These are phyloP conservation scores for Mycosarcoma mackinlayi DNA, from an alignment of 1,284 basidiomycete species.

Conservation along the genomic window DNA sequence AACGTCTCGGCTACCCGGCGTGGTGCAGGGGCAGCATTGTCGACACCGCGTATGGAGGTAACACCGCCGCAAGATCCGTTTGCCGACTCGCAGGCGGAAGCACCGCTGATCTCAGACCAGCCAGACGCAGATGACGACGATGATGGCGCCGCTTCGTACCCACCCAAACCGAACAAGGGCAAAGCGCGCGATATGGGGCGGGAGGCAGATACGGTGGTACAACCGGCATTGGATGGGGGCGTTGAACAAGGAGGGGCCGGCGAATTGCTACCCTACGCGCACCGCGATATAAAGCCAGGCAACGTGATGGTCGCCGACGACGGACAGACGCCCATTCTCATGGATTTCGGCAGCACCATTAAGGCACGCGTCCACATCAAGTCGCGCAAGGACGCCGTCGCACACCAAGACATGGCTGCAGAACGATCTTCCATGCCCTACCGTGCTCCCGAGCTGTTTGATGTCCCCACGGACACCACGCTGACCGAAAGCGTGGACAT, in stretches of 20 bases:
- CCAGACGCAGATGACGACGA: constrained; percentile 70
- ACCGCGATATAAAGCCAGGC: constrained; percentile 93
- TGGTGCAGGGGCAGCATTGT: constrained; percentile 7
- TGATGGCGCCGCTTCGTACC: constrained; percentile 63
- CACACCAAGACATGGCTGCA: constrained; percentile 66
- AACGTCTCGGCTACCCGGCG: constrained; percentile 33
- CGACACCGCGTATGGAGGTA: constrained; percentile 34
- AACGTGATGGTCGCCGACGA: constrained; percentile 97
- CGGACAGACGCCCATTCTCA: constrained; percentile 80
- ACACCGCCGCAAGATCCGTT: constrained; percentile 45
- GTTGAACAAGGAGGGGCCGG: constrained; percentile 64
- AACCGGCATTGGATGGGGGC: constrained; percentile 70
- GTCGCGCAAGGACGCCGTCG: constrained; percentile 80
- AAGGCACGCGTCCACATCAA: constrained; percentile 82
- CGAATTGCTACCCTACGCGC: constrained; percentile 82
- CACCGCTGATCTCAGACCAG: constrained; percentile 47
- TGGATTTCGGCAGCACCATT: constrained; percentile 95
- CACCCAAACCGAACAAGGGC: constrained; percentile 51
- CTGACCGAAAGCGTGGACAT: constrained; percentile 67
- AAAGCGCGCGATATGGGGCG: constrained; percentile 30
- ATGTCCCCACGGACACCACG: constrained; percentile 65
- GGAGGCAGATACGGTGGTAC: constrained; percentile 17
- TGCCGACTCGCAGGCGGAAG: constrained; percentile 28
- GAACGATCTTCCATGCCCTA: constrained; percentile 68
- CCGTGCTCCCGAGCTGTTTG: constrained; percentile 68